These are phyloP conservation scores for Ogataea paraovalis DNA, from an alignment of 805 yeast genomes.

Conservation along the genomic window DNA sequence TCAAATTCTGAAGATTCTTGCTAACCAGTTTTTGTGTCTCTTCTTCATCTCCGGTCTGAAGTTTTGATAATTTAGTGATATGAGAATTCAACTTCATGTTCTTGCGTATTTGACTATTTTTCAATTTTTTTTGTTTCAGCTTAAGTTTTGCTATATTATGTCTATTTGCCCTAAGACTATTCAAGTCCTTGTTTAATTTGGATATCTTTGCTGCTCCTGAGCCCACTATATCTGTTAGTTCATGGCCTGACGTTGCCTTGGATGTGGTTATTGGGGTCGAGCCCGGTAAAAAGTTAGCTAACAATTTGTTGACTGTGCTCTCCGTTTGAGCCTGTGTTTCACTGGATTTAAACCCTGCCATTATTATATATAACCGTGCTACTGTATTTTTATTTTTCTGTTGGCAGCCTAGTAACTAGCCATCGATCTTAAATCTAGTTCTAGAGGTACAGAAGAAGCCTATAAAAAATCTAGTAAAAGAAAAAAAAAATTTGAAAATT, in stretches of 20 bases:
- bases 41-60: slow-evolving; percentile 25
- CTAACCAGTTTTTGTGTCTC: slow-evolving; percentile 38
- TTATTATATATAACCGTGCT: background rate
- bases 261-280: slow-evolving; percentile 2
- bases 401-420: no score
- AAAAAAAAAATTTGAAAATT: background rate
- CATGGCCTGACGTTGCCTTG: slow-evolving; percentile 3
- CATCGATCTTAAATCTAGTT: no score
- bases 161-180: slow-evolving; percentile 13
- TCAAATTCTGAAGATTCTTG: slow-evolving; percentile 35
- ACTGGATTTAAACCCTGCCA: slow-evolving; percentile 14
- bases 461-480: no score
- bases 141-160: slow-evolving; percentile 14
- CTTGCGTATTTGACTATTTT: slow-evolving; percentile 15
- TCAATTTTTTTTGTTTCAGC: slow-evolving; percentile 15
- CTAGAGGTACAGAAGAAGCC: no score
- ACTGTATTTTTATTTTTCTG: no score
- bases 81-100: slow-evolving; percentile 9
- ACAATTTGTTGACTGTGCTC: slow-evolving; percentile 23
- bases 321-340: slow-evolving; percentile 17
- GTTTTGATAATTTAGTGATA: slow-evolving; percentile 20
- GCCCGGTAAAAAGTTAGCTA: slow-evolving; percentile 25
- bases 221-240: background rate
- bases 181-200: slow-evolving; percentile 16
- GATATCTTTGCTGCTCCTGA: slow-evolving; percentile 27